A percentile compares a stretch with the other conserved stretches of the same genome.
Evolutionary conservation across 2,329 filamentous ascomycete species (phyloP).

Genomic region (Claviceps monticola): DNA sequence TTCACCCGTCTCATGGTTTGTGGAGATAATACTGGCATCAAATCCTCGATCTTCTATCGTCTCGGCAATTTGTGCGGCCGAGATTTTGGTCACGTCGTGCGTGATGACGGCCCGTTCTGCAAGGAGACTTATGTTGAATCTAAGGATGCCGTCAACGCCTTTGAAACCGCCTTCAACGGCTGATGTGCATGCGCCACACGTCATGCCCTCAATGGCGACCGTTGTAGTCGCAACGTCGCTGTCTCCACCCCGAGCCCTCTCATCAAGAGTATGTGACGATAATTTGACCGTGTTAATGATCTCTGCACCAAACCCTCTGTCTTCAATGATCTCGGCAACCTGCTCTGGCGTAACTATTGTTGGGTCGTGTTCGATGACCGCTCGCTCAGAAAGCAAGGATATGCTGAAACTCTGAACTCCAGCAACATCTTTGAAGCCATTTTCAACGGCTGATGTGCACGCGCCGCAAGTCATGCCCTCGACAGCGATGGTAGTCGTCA

Average conservation of each 20-base stretch:
- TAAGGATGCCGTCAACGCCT: constrained; percentile 60
- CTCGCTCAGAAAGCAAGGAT: constrained; percentile 70
- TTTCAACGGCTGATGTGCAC: constrained; percentile 74
- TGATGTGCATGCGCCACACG: constrained; percentile 89
- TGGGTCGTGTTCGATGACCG: constrained; percentile 70
- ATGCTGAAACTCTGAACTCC: constrained; percentile 69
- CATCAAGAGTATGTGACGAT: constrained; percentile 9
- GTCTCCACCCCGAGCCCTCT: constrained; percentile 16
- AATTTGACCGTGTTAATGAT: constrained; percentile 57
- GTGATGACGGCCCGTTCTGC: constrained; percentile 84
- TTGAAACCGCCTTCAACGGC: constrained; percentile 76
- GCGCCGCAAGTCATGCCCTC: constrained; percentile 88
- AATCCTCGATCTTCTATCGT: constrained; percentile 86
- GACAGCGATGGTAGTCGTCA: constrained; percentile 63
- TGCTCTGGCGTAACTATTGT: constrained; percentile 34
- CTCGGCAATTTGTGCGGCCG: constrained; percentile 61
- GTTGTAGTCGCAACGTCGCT: constrained; percentile 57
- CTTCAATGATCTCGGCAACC: constrained; percentile 48
- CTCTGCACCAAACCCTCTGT: constrained; percentile 67
- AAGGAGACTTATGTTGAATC: constrained; percentile 89
- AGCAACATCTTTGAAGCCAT: constrained; percentile 59
- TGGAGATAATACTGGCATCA: constrained; percentile 70
- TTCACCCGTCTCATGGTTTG: constrained; percentile 45
- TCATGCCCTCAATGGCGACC: constrained; percentile 89
- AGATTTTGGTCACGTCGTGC: constrained; percentile 60